These are phyloP conservation scores for Mucor sp. DNA, from an alignment of 371 early-diverging fungal species.

Conservation along the genomic window DNA sequence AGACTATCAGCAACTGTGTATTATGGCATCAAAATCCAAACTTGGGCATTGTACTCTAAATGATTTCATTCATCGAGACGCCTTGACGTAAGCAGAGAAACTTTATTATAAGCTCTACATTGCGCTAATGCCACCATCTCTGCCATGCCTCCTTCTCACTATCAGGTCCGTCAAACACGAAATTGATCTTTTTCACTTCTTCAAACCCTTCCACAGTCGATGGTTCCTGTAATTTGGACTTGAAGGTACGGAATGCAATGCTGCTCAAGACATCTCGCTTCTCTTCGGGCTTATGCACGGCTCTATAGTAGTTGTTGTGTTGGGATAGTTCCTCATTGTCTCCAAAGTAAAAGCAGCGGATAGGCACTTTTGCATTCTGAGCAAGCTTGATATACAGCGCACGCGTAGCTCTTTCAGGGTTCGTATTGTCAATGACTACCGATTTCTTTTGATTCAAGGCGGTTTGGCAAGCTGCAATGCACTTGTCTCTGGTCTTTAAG, in stretches of 20 bases:
- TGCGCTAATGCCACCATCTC: constrained; percentile 44
- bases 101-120: too few relatives aligned
- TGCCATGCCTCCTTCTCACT: constrained; percentile 44
- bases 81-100: too few relatives aligned
- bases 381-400: constrained; percentile 69
- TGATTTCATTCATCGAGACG: too few relatives aligned
- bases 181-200: constrained; percentile 65
- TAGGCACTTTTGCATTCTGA: constrained; percentile 51
- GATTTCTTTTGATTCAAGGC: constrained; percentile 57
- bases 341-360: constrained; percentile 71
- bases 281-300: constrained; percentile 20
- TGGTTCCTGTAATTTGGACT: constrained; percentile 56
- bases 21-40: too few relatives aligned
- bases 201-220: constrained; percentile 61
- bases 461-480: constrained; percentile 56
- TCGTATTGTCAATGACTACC: constrained; percentile 85
- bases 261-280: constrained; percentile 45
- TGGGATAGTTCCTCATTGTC: constrained; percentile 62
- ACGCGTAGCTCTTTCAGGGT: constrained; percentile 67
- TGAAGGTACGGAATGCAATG: constrained; percentile 62
- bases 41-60: too few relatives aligned
- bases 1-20: too few relatives aligned
- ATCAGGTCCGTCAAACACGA: constrained; percentile 59
- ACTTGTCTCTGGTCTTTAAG: constrained; percentile 74
- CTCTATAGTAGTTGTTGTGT: constrained; percentile 82